Conservation (phyloP, 1,139 yeast genomes). For the Yamadazyma friedrichii region DNA sequence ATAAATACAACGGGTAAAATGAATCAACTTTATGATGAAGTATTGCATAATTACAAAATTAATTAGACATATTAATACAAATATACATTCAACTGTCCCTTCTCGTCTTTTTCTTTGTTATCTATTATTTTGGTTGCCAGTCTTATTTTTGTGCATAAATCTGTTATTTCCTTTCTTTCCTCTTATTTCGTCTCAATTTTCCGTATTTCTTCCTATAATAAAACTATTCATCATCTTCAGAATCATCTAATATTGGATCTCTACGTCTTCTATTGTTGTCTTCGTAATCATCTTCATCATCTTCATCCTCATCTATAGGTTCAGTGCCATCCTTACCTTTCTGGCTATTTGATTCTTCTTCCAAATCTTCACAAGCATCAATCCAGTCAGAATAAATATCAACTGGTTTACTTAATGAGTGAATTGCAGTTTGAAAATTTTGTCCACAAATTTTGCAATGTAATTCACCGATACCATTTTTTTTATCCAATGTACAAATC, state of each 20-base stretch:
- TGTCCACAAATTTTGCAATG: conserved; percentile 96
- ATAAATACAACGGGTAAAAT: conserved; percentile 11
- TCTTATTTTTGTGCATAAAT: background rate
- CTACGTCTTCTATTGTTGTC: conserved; percentile 11
- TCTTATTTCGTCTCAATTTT: too few relatives aligned
- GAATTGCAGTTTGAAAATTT: conserved; percentile 85
- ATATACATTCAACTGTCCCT: background rate
- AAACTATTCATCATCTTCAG: conserved; percentile 26
- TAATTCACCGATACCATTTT: conserved; percentile 78
- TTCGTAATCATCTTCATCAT: conserved; percentile 17
- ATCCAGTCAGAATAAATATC: conserved; percentile 98
- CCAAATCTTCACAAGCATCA: conserved; percentile 97
- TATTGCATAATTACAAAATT: conserved; percentile 16
- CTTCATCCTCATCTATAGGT: conserved; percentile 36
- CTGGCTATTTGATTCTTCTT: conserved; percentile 52
- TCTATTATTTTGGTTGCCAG: too few relatives aligned
- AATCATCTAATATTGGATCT: conserved; percentile 19
- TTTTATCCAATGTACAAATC: conserved; percentile 84
- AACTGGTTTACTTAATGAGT: conserved; percentile 80
- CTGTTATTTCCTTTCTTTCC: too few relatives aligned
- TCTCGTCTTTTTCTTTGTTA: background rate
- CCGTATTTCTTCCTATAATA: too few relatives aligned
- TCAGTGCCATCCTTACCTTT: conserved; percentile 24
- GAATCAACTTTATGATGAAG: conserved; percentile 17
- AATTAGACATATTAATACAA: conserved; percentile 8